Evolutionary conservation across 495 filamentous ascomycete genomes (phyloP).

Genomic region (Tuber brumale): DNA sequence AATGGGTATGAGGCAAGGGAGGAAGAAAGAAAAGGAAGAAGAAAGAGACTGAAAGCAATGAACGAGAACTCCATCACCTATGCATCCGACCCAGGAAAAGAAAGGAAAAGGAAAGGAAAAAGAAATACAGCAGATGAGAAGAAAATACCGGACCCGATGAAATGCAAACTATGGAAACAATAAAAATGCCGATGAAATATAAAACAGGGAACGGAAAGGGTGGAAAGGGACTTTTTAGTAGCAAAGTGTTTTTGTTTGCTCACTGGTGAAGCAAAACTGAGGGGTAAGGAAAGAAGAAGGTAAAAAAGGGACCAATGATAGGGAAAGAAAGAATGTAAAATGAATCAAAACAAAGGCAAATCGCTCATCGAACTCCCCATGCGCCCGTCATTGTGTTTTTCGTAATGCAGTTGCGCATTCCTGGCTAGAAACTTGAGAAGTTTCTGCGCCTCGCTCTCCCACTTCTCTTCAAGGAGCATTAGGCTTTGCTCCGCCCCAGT

Average conservation of each 20-base stretch:
- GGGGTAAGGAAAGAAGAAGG: not conserved
- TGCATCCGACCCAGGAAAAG: not conserved
- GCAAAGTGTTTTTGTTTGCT: not conserved
- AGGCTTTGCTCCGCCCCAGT: constrained; percentile 33
- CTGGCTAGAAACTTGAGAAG: constrained; percentile 30
- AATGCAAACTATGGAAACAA: not conserved
- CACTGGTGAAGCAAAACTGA: not conserved
- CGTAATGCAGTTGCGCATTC: constrained; percentile 29
- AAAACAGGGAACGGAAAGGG: not conserved
- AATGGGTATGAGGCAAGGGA: not conserved
- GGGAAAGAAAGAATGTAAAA: constrained; percentile 5
- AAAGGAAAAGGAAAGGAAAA: too few relatives aligned
- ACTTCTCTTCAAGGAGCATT: constrained; percentile 40
- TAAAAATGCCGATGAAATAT: not conserved
- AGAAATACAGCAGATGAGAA: not conserved
- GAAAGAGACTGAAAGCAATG: not conserved
- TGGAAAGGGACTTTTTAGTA: not conserved
- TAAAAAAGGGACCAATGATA: not conserved
- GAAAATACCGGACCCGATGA: constrained; percentile 1
- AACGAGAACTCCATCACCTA: constrained; percentile 3
- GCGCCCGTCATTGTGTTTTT: constrained; percentile 14
- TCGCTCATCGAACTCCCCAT: constrained; percentile 16
- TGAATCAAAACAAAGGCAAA: constrained; percentile 16
- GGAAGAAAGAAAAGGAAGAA: not conserved
- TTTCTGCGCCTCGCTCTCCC: constrained; percentile 39